These are phyloP conservation scores for Nakataea oryzae DNA, from an alignment of 2,329 filamentous ascomycete genomes.

Conservation along the genomic window DNA sequence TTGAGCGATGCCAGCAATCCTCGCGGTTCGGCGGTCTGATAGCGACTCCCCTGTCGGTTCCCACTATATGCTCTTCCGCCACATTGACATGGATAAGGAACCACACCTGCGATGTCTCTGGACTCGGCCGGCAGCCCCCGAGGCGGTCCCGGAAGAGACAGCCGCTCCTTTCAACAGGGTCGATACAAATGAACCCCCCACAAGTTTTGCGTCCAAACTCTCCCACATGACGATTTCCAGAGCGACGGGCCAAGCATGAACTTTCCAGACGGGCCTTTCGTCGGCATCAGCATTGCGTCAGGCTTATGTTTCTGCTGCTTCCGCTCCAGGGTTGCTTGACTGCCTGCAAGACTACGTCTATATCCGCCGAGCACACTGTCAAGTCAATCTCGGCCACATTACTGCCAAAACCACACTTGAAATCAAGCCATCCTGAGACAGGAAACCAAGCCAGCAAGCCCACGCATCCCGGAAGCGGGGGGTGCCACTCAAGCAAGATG, in stretches of 20 bases:
- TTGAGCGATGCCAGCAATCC: not conserved
- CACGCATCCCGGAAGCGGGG: too few species aligned
- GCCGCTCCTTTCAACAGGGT: not conserved
- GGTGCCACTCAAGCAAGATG: not conserved
- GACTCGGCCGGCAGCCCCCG: too few species aligned
- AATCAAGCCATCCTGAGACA: not conserved
- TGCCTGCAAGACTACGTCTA: not conserved
- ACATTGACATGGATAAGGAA: not conserved
- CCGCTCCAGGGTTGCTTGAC: not conserved
- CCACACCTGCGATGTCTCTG: not conserved
- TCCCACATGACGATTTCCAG: not conserved
- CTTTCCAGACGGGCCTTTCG: not conserved
- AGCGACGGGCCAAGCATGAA: not conserved
- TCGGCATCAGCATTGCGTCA: not conserved
- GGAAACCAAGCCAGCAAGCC: too few species aligned
- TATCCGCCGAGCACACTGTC: not conserved
- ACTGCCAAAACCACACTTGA: not conserved
- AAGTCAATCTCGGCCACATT: not conserved
- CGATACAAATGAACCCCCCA: not conserved
- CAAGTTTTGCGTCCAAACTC: not conserved
- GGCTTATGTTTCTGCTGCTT: not conserved
- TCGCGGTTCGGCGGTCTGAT: not conserved
- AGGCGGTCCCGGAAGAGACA: not conserved
- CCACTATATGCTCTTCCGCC: too few species aligned
- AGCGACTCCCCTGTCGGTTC: not conserved